Conservation (phyloP, 257 asterid species). For the Sherardia arvensis region DNA sequence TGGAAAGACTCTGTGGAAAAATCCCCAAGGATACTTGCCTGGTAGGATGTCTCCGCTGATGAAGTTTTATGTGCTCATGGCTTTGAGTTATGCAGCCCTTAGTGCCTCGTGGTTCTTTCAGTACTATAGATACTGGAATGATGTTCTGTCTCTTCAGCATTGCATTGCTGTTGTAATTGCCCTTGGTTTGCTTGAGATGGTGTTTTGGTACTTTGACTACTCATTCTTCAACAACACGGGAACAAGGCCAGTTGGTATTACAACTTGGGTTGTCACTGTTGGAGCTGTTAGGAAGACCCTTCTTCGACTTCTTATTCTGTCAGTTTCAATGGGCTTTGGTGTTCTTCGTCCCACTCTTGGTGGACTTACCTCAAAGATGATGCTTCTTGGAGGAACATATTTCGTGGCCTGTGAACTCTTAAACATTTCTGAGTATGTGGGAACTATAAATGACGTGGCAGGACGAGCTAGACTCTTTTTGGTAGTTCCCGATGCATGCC, state of each 20-base stretch:
- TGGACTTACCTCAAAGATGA: constrained; percentile 86
- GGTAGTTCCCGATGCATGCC: constrained; percentile 82
- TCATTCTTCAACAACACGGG: constrained; percentile 87
- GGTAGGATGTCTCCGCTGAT: constrained; percentile 96
- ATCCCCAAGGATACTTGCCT: constrained; percentile 89
- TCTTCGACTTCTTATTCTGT: constrained; percentile 81
- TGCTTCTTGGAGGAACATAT: constrained; percentile 73
- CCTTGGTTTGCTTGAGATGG: constrained; percentile 87
- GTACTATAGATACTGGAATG: constrained; percentile 70
- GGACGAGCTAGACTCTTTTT: constrained; percentile 77
- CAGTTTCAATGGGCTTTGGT: constrained; percentile 96
- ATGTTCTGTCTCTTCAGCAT: constrained; percentile 79
- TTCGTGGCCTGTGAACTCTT: constrained; percentile 81
- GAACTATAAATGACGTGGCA: constrained; percentile 84
- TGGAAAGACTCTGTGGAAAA: constrained; percentile 91
- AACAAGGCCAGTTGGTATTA: constrained; percentile 78
- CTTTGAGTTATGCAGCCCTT: constrained; percentile 59
- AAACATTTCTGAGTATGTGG: constrained; percentile 79
- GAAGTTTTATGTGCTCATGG: constrained; percentile 72
- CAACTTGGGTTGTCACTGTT: constrained; percentile 86
- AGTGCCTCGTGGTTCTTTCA: constrained; percentile 79
- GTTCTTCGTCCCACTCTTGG: constrained; percentile 98
- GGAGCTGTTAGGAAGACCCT: constrained; percentile 71
- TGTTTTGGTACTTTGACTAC: constrained; percentile 88
- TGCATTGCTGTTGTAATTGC: constrained; percentile 84